Conservation (phyloP, 23 red algal genomes). For the Gracilaria vermiculophylla region DNA sequence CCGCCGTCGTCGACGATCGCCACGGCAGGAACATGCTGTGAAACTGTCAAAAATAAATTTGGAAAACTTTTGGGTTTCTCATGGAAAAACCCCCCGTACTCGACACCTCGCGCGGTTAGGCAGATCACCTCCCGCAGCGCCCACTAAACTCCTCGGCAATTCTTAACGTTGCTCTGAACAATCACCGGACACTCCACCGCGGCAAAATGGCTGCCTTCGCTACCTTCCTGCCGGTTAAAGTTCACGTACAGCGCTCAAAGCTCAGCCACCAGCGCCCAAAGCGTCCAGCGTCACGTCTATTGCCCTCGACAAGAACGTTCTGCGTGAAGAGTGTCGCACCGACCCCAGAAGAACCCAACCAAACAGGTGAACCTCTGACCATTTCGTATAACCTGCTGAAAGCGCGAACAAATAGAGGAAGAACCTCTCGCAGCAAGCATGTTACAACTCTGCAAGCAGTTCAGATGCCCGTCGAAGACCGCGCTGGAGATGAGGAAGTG, state of each 20-base stretch:
- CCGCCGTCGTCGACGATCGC: background rate
- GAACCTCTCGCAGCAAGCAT: background rate
- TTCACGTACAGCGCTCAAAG: background rate
- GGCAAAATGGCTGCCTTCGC: background rate
- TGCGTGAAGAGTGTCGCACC: background rate
- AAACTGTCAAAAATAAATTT: no score
- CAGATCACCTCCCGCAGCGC: no score
- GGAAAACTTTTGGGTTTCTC: no score
- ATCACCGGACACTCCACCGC: background rate
- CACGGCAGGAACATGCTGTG: no score
- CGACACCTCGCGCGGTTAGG: no score
- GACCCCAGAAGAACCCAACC: background rate
- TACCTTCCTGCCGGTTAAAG: background rate
- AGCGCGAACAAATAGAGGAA: conserved; percentile 12
- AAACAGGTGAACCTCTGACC: background rate
- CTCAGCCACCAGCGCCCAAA: background rate
- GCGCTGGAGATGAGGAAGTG: background rate
- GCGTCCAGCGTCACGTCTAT: background rate
- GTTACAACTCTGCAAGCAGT: background rate
- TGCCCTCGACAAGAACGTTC: background rate
- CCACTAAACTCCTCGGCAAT: background rate
- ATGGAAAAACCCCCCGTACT: no score
- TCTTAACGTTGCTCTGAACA: background rate
- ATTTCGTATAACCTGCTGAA: background rate
- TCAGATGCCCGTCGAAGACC: conserved; percentile 9